Evolutionary conservation across 108 stramenopile species (phyloP).

Genomic region (Fistulifera pelliculosa): DNA sequence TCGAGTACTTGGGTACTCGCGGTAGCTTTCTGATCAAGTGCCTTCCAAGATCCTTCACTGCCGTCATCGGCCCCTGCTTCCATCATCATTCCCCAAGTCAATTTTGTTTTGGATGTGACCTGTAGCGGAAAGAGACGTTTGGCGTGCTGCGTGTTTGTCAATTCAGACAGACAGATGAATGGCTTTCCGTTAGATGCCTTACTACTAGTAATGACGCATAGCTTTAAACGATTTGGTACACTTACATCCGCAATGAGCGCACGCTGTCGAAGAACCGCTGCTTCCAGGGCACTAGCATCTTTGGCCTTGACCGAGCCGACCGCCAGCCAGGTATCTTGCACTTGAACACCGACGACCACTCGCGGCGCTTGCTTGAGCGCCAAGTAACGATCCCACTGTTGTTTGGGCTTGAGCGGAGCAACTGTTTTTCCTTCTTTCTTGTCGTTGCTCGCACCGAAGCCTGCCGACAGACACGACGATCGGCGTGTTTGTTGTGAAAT

Average conservation of each 20-base stretch:
- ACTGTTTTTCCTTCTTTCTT: neutral
- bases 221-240: no score
- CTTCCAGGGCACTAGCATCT: conserved; percentile 29
- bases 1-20: conserved; percentile 38
- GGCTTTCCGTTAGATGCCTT: no score
- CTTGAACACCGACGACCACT: conserved; percentile 40
- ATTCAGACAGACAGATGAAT: neutral
- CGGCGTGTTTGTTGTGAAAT: no score
- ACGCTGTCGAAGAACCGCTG: conserved; percentile 57
- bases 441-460: neutral
- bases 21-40: conserved; percentile 37
- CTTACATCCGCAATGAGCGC: conserved; percentile 69
- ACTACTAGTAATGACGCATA: no score
- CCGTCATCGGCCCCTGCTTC: conserved; percentile 6
- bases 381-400: conserved; percentile 61
- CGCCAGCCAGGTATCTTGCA: conserved; percentile 40
- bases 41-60: conserved; percentile 36
- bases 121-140: conserved; percentile 57
- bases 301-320: conserved; percentile 59
- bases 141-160: conserved; percentile 31
- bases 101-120: conserved; percentile 44
- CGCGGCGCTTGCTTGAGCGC: conserved; percentile 40
- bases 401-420: neutral
- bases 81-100: conserved; percentile 53
- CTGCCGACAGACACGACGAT: neutral